Base-by-base conservation (phyloP, 202 grass and related monocot genomes). In the Panicum hallii region DNA sequence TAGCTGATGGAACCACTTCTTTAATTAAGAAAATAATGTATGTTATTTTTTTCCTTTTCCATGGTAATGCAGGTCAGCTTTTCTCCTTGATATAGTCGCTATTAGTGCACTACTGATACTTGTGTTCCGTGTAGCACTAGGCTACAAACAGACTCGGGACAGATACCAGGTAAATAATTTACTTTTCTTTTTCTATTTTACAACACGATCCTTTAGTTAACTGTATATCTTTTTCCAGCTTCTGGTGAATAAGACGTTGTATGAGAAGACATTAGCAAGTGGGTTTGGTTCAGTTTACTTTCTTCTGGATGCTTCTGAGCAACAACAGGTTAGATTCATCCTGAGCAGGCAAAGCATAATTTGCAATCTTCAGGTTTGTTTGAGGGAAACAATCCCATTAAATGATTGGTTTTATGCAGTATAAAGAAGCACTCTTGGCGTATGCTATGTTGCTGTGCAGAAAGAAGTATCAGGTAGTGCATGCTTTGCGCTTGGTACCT, bases 291-390 rank as follows among this genome's bases (percentile, higher is more conserved):
- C 96, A 40, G 91, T 98, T 86, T 89, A 98, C 67, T 98, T 98
- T 89, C 93, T 98, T 82, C 78, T 98, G 0, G 96, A 98, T 89
- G 96, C 96, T 88, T 98, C 96, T 11, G 92, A 98, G 84, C 96
- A 98, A 89, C 96, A 98, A 69, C 91, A 98, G 92, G 96, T 98
- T 86, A 78, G 69, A 47, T 81, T 68, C 28, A 56, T 68, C 15
- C 7, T 72, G 34, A 57, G 53, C 38, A 69, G 9, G 1, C 15
- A 67, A 53, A 90, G 1, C 41, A 28, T 46, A 14, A 0, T 43
- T 36, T 50, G 56, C 0, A 61, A 2, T 63, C 41, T 82, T 67
- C 63, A 0, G 47, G 36, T 53, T 65, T 8, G 49, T 41, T 77
- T 54, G 11, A 78, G 30, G 15, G 78, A 16, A 8, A 10, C 34